Evolutionary conservation across 1,139 yeast species (phyloP).

Genomic region (Candida sanyaensis): DNA sequence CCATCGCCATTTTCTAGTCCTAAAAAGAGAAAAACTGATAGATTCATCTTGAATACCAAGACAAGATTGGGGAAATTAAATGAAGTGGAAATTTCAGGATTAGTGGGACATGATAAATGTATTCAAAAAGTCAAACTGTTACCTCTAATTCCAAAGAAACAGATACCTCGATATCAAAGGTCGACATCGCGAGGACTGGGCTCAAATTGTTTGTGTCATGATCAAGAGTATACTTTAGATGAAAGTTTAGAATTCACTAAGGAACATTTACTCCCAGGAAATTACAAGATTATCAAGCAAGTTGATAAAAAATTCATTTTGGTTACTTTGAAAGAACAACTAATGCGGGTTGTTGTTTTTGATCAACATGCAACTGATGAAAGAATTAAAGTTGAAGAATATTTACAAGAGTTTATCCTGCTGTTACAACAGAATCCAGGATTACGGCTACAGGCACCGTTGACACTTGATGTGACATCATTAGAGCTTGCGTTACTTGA

Average conservation of each 20-base stretch:
- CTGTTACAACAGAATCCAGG: slow-evolving; percentile 3
- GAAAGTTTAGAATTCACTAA: slow-evolving; percentile 8
- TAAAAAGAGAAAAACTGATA: slow-evolving; percentile 7
- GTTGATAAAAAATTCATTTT: slow-evolving; percentile 63
- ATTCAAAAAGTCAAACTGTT: not conserved
- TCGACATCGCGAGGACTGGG: too few relatives aligned
- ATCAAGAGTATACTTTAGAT: slow-evolving; percentile 3
- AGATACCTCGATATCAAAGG: not conserved
- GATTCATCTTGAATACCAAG: slow-evolving; percentile 10
- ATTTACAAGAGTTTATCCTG: slow-evolving; percentile 34
- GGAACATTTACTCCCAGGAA: slow-evolving; percentile 11
- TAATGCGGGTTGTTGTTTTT: slow-evolving; percentile 30
- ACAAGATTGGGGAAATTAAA: slow-evolving; percentile 9
- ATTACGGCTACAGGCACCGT: slow-evolving; percentile 12
- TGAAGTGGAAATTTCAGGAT: slow-evolving; percentile 10
- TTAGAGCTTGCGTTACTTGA: slow-evolving; percentile 31
- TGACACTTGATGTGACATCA: slow-evolving; percentile 20
- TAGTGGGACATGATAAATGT: slow-evolving; percentile 2
- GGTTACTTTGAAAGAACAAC: slow-evolving; percentile 25
- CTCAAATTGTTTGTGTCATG: not conserved
- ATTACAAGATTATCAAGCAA: slow-evolving; percentile 41
- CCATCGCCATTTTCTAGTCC: slow-evolving; percentile 12
- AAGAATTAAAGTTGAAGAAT: slow-evolving; percentile 55
- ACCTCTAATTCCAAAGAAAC: not conserved
- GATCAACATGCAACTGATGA: slow-evolving; percentile 88